Percentiles rank a stretch among this genome's conserved stretches.
phyloP scores from a whole-genome alignment of 2,329 filamentous ascomycete species.

The Colletotrichum sojae region DNA sequence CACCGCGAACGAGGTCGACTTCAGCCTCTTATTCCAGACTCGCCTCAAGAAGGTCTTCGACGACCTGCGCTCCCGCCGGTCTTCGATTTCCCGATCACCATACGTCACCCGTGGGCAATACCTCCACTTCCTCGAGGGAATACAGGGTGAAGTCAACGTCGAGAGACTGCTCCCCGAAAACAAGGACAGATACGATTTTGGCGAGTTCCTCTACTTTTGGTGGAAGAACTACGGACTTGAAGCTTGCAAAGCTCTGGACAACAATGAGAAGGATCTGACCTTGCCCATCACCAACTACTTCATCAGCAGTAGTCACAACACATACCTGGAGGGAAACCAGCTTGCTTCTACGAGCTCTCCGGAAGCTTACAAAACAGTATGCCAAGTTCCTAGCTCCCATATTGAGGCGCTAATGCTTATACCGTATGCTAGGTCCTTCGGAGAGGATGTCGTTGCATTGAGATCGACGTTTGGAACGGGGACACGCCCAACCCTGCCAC shows the following conservation, averaged over 20 bases:
- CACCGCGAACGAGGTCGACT: slow-evolving; percentile 51
- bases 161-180: slow-evolving; percentile 48
- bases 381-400: slow-evolving; percentile 47
- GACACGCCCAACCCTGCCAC: slow-evolving; percentile 55
- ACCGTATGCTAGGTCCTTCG: slow-evolving; percentile 71
- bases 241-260: slow-evolving; percentile 58
- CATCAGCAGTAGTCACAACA: slow-evolving; percentile 96
- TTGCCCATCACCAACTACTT: slow-evolving; percentile 90
- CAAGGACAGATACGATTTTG: slow-evolving; percentile 59
- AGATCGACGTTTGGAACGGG: slow-evolving; percentile 96
- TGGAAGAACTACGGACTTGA: slow-evolving; percentile 59
- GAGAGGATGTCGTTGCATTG: slow-evolving; percentile 88
- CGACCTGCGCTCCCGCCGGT: slow-evolving; percentile 54
- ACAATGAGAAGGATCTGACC: slow-evolving; percentile 68
- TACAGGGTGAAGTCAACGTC: slow-evolving; percentile 61
- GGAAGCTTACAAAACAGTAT: slow-evolving; percentile 82
- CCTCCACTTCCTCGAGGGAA: slow-evolving; percentile 62
- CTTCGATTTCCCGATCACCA: slow-evolving; percentile 47
- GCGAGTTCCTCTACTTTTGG: slow-evolving; percentile 67
- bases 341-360: slow-evolving; percentile 82
- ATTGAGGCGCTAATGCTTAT: not conserved
- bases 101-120: slow-evolving; percentile 56
- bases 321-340: slow-evolving; percentile 90
- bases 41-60: slow-evolving; percentile 65
- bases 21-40: slow-evolving; percentile 64